phyloP scores from a whole-genome alignment of 345 rosid species.

The Corchorus capsularis region DNA sequence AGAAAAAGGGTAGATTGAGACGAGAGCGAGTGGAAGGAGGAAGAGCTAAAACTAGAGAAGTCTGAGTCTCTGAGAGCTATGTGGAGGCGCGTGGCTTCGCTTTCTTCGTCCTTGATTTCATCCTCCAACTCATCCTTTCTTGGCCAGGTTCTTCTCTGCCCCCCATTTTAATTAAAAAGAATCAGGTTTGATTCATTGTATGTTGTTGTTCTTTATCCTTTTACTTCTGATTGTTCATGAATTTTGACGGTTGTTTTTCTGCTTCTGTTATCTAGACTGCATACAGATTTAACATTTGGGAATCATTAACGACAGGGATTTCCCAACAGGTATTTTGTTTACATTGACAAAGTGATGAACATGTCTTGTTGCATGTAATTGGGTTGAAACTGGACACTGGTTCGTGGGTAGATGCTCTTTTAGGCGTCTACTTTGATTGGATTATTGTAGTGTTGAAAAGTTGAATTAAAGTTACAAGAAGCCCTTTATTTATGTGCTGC shows the following conservation, averaged over 20 bases:
- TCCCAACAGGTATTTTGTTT: slow-evolving; percentile 41
- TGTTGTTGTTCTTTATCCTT: slow-evolving; percentile 5
- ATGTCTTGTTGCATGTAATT: slow-evolving; percentile 1
- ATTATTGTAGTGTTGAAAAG: not conserved
- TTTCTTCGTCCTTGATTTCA: slow-evolving; percentile 57
- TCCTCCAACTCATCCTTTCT: slow-evolving; percentile 47
- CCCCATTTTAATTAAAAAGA: not conserved
- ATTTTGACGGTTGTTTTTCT: not conserved
- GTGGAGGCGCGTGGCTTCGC: slow-evolving; percentile 81
- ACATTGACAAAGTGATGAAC: not conserved
- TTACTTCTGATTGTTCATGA: not conserved
- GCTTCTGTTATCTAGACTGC: slow-evolving; percentile 38
- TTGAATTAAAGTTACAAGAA: not conserved
- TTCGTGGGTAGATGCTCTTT: not conserved
- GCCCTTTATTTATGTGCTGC: not conserved
- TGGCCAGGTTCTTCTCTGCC: slow-evolving; percentile 41
- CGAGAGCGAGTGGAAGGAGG: not conserved
- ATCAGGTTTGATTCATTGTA: not conserved
- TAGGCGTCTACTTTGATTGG: not conserved
- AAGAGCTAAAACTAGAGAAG: not conserved
- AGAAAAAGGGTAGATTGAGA: not conserved
- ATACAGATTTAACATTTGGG: slow-evolving; percentile 35
- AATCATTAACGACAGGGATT: slow-evolving; percentile 44
- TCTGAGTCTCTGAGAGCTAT: slow-evolving; percentile 32
- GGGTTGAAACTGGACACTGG: not conserved